Conservation (phyloP, 139 green algal species). For the Micromonas pusilla region DNA sequence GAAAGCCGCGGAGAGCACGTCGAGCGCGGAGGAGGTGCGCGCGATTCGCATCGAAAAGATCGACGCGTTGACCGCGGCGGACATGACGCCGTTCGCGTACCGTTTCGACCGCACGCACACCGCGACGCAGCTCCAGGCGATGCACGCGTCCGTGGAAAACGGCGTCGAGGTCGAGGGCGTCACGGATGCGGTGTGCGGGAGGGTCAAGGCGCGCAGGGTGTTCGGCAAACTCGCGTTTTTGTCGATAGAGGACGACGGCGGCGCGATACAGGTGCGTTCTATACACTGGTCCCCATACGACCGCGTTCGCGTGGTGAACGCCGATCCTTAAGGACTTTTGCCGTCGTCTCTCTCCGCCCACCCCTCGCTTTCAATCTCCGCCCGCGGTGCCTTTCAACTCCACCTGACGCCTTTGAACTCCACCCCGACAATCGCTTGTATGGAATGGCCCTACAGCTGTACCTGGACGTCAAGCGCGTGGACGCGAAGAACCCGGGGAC, state of each 20-base stretch:
- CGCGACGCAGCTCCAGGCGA: slow-evolving; percentile 64
- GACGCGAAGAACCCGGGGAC: slow-evolving; percentile 22
- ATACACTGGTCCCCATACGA: no score
- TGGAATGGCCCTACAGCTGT: no score
- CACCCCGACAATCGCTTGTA: no score
- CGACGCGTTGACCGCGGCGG: slow-evolving; percentile 53
- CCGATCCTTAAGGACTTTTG: no score
- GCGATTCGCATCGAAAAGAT: slow-evolving; percentile 66
- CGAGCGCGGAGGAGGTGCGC: slow-evolving; percentile 52
- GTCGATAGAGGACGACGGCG: slow-evolving; percentile 71
- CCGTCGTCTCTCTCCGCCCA: no score
- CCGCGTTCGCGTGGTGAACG: no score
- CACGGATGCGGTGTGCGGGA: slow-evolving; percentile 60
- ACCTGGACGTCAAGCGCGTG: slow-evolving; percentile 65
- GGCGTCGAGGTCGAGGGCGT: slow-evolving; percentile 49
- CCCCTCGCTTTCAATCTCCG: no score
- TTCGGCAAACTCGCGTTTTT: slow-evolving; percentile 98
- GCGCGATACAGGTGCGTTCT: no score
- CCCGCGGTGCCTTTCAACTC: no score
- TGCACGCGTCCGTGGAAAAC: slow-evolving; percentile 48
- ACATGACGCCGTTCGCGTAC: slow-evolving; percentile 86
- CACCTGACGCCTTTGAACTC: no score
- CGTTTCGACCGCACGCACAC: slow-evolving; percentile 77
- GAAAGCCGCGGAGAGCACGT: neutral
- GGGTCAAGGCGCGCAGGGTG: slow-evolving; percentile 75